Conservation (phyloP, 352 stramenopile species). For the Globisporangium iwayamae region DNA sequence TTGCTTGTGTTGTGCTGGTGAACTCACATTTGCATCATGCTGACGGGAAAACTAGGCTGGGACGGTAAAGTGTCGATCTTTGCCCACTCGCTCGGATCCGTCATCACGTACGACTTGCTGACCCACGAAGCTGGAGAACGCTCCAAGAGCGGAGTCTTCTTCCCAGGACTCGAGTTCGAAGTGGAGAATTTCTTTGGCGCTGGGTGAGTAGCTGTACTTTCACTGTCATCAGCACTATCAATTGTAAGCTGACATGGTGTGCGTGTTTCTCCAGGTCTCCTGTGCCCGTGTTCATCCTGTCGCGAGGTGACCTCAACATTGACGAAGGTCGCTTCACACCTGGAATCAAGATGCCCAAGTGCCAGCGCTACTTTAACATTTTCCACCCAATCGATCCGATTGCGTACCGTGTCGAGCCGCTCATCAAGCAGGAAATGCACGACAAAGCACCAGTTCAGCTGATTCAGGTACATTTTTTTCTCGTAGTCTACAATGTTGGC, state of each 20-base stretch:
- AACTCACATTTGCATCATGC: not conserved
- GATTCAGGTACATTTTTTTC: constrained; percentile 45
- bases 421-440: constrained; percentile 88
- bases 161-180: constrained; percentile 78
- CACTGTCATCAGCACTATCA: not conserved
- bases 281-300: constrained; percentile 81
- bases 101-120: constrained; percentile 92
- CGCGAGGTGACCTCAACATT: constrained; percentile 75
- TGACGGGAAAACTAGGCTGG: constrained; percentile 40
- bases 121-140: constrained; percentile 66
- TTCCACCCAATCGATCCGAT: constrained; percentile 92
- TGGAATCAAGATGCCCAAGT: constrained; percentile 79
- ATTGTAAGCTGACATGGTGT: not conserved
- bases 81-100: constrained; percentile 86
- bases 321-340: constrained; percentile 68
- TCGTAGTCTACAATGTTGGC: not conserved
- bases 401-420: constrained; percentile 87
- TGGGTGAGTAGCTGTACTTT: constrained; percentile 37
- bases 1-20: not conserved
- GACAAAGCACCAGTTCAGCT: constrained; percentile 80
- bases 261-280: constrained; percentile 45
- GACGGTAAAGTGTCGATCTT: constrained; percentile 89
- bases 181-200: constrained; percentile 86
- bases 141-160: constrained; percentile 64
- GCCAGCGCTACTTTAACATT: constrained; percentile 87